Evolutionary conservation across 306 rosid species (phyloP).

Genomic region (Cicer bijugum): DNA sequence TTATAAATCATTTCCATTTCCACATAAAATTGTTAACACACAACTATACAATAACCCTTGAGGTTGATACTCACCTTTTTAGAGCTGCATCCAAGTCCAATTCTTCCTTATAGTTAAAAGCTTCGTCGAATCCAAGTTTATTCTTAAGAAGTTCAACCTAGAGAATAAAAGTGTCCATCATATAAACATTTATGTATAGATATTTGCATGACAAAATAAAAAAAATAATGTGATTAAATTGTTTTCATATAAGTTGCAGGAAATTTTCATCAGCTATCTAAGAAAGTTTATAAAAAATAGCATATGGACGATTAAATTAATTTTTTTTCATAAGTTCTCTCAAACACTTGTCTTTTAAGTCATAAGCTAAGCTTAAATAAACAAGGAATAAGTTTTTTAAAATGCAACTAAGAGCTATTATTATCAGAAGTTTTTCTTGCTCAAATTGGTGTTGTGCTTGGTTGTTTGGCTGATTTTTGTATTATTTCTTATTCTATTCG

Average conservation of each 20-base stretch:
- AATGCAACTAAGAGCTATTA: background rate
- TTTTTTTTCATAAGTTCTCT: background rate
- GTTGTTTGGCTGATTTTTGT: too few species aligned
- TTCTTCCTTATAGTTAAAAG: slow-evolving; percentile 63
- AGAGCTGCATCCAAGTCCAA: slow-evolving; percentile 51
- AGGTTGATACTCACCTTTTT: slow-evolving; percentile 41
- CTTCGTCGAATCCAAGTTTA: slow-evolving; percentile 54
- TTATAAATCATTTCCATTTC: background rate
- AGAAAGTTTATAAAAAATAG: too few species aligned
- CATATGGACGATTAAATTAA: too few species aligned
- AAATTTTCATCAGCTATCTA: too few species aligned
- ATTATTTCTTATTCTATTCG: too few species aligned
- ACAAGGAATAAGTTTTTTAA: background rate
- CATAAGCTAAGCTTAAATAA: background rate
- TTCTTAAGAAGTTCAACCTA: slow-evolving; percentile 55
- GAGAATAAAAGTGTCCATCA: too few species aligned
- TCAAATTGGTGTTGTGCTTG: too few species aligned
- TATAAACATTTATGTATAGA: too few species aligned
- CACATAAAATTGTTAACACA: background rate
- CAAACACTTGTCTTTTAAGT: background rate
- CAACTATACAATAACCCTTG: background rate
- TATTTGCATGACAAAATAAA: too few species aligned
- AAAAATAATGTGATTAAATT: background rate
- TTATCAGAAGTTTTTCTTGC: too few species aligned
- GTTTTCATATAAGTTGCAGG: background rate